Evolutionary conservation across 345 rosid species (phyloP), one percentile per base, ranked within the genome.

Genomic region (Angophora floribunda): DNA sequence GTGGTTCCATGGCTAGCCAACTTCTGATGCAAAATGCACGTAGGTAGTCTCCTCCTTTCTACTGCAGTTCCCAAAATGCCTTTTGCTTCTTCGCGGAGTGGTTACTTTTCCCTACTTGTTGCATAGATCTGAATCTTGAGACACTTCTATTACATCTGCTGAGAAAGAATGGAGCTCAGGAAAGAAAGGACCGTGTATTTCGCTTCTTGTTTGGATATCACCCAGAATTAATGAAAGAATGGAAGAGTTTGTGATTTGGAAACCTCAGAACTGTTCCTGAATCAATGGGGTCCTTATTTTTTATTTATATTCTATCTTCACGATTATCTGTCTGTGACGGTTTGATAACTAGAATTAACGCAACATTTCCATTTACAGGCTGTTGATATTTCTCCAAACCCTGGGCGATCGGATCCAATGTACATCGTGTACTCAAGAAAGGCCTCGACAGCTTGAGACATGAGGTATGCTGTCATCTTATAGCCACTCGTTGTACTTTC

Each of bases 311-410:
- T 75, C 14, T 75, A 9, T 19, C 0, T 75, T 75, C 82, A n/a
- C 9, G 6, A 41, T 51, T 14, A 24, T 19, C 52, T 9, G 22
- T n/a, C 82, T 36, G 5, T 49, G n/a, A n/a, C n/a, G 9, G 24
- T 41, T 87, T 80, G 44, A n/a, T 2, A 9, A 8, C 36, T 1
- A 13, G 7, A 44, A 13, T 59, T 78, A 53, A 13, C 7, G 41
- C 75, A 21, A 86, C n/a, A 52, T 65, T 63, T 32, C 51, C 90
- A 26, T 88, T 49, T 90, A 78, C 96, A 97, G 99, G 97, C 98
- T 51, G 98, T 95, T 87, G 97, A 97, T 90, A 93, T 96, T 90
- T 96, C 99, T 91, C 99, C 99, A 17, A 96, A 95, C 88, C 98
- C 97, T 6, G 98, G 97, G 86, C 96, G 92, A 51, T 92, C 98